Percentiles rank a stretch among this genome's conserved stretches.
These are phyloP conservation scores for Mycena vitilis DNA, from an alignment of 768 basidiomycete genomes.

Conservation along the genomic window DNA sequence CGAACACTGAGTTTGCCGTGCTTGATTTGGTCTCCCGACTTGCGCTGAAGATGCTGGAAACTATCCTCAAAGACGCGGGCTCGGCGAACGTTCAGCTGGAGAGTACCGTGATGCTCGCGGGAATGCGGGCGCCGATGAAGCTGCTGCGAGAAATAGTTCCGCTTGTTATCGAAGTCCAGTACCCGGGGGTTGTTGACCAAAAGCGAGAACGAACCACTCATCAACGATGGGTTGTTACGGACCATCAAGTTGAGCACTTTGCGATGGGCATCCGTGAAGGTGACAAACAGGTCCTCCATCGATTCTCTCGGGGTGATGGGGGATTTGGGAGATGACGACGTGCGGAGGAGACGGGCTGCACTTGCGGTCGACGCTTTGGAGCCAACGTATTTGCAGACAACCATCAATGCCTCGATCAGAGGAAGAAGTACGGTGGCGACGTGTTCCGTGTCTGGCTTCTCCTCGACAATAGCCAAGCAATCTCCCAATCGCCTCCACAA, in stretches of 20 bases:
- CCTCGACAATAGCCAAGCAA: slow-evolving; percentile 86
- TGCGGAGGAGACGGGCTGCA: slow-evolving; percentile 63
- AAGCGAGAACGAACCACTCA: slow-evolving; percentile 98
- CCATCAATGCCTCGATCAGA: slow-evolving; percentile 96
- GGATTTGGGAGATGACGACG: slow-evolving; percentile 76
- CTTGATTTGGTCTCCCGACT: slow-evolving; percentile 96
- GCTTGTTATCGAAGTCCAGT: slow-evolving; percentile 99
- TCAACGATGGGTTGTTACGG: slow-evolving; percentile 95
- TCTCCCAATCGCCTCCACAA: slow-evolving; percentile 93
- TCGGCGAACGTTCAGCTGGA: slow-evolving; percentile 91
- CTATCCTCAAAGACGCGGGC: slow-evolving; percentile 97
- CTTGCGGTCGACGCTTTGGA: slow-evolving; percentile 61
- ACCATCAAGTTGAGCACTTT: slow-evolving; percentile 98
- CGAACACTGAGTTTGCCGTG: slow-evolving; percentile 96
- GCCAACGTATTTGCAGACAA: slow-evolving; percentile 95
- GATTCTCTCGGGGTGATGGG: slow-evolving; percentile 77
- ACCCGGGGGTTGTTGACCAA: slow-evolving; percentile 96
- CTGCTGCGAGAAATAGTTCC: slow-evolving; percentile 95
- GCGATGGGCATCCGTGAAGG: slow-evolving; percentile 93
- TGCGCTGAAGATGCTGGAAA: slow-evolving; percentile 90
- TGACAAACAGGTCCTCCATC: slow-evolving; percentile 92
- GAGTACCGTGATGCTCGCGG: slow-evolving; percentile 83
- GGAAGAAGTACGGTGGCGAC: slow-evolving; percentile 94
- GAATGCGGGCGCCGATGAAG: slow-evolving; percentile 84
- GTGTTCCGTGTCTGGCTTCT: slow-evolving; percentile 83